Evolutionary conservation across 768 basidiomycete genomes (phyloP).

Genomic region (Gymnopilus dilepis): DNA sequence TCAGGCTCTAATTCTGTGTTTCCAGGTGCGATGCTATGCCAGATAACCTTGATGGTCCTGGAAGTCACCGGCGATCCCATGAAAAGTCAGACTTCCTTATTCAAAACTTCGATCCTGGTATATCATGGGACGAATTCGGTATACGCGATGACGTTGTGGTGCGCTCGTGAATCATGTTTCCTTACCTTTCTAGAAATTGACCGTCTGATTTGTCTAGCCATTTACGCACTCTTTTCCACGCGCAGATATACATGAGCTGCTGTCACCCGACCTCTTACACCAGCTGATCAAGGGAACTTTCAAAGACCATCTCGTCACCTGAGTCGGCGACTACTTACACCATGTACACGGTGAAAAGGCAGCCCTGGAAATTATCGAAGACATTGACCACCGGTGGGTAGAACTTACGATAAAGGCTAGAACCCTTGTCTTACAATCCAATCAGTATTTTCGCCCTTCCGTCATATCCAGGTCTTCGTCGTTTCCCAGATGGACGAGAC

Average conservation of each 20-base stretch:
- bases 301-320: constrained; percentile 47
- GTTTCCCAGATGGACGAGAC: constrained; percentile 28
- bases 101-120: constrained; percentile 28
- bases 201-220: constrained; percentile 26
- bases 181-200: not conserved
- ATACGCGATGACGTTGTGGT: constrained; percentile 25
- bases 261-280: constrained; percentile 42
- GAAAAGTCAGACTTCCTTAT: constrained; percentile 33
- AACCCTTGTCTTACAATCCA: not conserved
- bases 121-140: constrained; percentile 40
- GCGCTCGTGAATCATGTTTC: not conserved
- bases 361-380: constrained; percentile 35
- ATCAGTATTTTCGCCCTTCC: constrained; percentile 30
- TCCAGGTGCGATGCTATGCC: constrained; percentile 30
- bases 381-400: constrained; percentile 42
- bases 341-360: constrained; percentile 18
- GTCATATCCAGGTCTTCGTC: constrained; percentile 25
- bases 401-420: not conserved
- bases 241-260: constrained; percentile 40
- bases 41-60: constrained; percentile 23
- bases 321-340: constrained; percentile 40
- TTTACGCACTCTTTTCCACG: constrained; percentile 37
- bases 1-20: not conserved
- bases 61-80: constrained; percentile 23
- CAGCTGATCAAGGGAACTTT: constrained; percentile 48